These are phyloP conservation scores for Monosporascus sp. DNA, from an alignment of 2,329 filamentous ascomycete species.

Conservation along the genomic window DNA sequence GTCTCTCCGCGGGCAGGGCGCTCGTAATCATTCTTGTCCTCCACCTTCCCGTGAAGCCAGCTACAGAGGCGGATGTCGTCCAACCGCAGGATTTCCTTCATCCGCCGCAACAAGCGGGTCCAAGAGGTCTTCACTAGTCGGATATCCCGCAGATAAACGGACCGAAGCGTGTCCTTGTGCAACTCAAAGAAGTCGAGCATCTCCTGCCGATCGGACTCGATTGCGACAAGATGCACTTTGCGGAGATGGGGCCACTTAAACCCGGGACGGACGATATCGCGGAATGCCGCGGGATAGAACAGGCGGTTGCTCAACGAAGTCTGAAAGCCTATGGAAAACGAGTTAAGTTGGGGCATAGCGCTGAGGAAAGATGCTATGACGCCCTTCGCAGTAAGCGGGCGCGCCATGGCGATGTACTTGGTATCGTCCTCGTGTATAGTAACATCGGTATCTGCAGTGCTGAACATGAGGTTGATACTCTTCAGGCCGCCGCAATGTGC, in stretches of 20 bases:
- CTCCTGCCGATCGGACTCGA: conserved; percentile 3
- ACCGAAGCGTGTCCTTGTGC: not conserved
- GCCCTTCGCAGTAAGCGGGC: not conserved
- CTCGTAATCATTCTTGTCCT: not conserved
- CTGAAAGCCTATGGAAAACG: not conserved
- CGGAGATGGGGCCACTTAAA: conserved; percentile 2
- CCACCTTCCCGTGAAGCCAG: not conserved
- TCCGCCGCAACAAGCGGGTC: not conserved
- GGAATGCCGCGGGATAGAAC: not conserved
- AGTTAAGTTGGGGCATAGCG: not conserved
- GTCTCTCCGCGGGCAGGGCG: not conserved
- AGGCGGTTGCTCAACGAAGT: not conserved
- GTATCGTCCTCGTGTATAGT: not conserved
- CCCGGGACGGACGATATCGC: not conserved
- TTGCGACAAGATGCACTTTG: not conserved
- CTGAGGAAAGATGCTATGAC: not conserved
- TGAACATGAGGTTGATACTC: conserved; percentile 1
- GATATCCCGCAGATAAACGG: not conserved
- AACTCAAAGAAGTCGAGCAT: conserved; percentile 2
- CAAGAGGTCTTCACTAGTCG: not conserved
- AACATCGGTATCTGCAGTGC: not conserved
- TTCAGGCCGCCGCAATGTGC: not conserved
- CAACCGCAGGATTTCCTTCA: not conserved
- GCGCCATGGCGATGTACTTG: not conserved
- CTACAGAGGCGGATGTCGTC: not conserved